phyloP scores from a whole-genome alignment of 1,284 basidiomycete genomes.

The Omphalotus olearius region DNA sequence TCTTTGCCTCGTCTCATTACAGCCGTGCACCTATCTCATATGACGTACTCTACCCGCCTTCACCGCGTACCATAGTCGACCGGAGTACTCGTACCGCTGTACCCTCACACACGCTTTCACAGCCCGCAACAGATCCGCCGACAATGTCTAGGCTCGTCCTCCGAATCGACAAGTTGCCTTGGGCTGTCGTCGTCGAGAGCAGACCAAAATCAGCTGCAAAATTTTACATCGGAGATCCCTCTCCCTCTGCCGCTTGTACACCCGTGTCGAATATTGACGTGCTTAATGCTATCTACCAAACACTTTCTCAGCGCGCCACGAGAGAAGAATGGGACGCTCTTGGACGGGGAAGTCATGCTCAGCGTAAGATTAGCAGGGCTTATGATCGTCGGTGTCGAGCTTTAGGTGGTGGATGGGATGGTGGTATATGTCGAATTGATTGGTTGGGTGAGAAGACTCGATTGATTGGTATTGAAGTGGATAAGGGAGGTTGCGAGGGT shows the following conservation, averaged over 20 bases:
- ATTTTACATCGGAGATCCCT: constrained; percentile 24
- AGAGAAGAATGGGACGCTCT: constrained; percentile 61
- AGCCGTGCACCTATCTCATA: constrained; percentile 58
- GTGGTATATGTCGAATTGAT: constrained; percentile 61
- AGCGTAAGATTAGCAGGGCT: constrained; percentile 52
- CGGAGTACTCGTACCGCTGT: constrained; percentile 49
- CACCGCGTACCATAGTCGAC: constrained; percentile 53
- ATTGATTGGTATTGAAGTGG: constrained; percentile 59
- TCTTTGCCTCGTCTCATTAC: constrained; percentile 50
- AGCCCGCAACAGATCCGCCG: constrained; percentile 62
- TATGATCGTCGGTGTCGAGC: constrained; percentile 59
- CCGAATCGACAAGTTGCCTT: constrained; percentile 55
- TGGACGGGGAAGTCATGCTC: constrained; percentile 46
- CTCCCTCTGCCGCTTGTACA: constrained; percentile 15
- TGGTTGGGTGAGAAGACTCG: constrained; percentile 60
- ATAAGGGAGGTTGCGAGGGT: constrained; percentile 35
- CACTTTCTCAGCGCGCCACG: constrained; percentile 52
- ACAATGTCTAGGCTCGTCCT: constrained; percentile 49
- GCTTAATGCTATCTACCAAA: constrained; percentile 53
- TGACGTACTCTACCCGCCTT: constrained; percentile 55
- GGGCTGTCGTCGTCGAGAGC: constrained; percentile 46
- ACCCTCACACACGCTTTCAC: constrained; percentile 51
- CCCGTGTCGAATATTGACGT: constrained; percentile 61
- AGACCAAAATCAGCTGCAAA: constrained; percentile 13
- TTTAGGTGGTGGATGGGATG: constrained; percentile 64